Percentiles rank a stretch among this genome's conserved stretches.
Conservation (phyloP, 805 yeast genomes). For the Lipomyces japonicus region DNA sequence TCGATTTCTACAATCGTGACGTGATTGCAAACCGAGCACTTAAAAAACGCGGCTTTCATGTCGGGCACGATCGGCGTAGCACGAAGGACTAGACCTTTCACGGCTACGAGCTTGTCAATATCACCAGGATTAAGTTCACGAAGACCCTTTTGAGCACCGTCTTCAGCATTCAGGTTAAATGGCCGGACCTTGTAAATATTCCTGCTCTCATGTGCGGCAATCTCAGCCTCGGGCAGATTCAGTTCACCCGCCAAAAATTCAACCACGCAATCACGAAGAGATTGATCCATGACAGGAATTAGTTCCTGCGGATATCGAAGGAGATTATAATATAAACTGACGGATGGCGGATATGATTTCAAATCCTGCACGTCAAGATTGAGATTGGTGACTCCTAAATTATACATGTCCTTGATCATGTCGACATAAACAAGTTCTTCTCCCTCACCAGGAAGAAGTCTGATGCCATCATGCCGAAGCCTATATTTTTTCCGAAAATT, state of each 20-base stretch:
- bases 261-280: conserved; percentile 84
- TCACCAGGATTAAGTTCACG: conserved; percentile 91
- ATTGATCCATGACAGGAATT: conserved; percentile 95
- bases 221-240: conserved; percentile 23
- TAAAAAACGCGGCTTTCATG: conserved; percentile 95
- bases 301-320: conserved; percentile 95
- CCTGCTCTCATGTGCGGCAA: conserved; percentile 24
- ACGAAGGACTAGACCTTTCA: conserved; percentile 86
- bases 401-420: conserved; percentile 68
- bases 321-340: conserved; percentile 77
- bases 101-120: conserved; percentile 85
- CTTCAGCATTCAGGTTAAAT: conserved; percentile 55
- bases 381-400: conserved; percentile 73
- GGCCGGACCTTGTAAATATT: conserved; percentile 81
- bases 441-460: conserved; percentile 51
- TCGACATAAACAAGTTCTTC: conserved; percentile 71
- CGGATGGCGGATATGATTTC: conserved; percentile 68
- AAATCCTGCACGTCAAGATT: conserved; percentile 81
- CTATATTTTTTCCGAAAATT: conserved; percentile 77
- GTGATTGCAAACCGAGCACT: conserved; percentile 92
- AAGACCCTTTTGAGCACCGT: conserved; percentile 65
- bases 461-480: conserved; percentile 46
- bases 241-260: conserved; percentile 55
- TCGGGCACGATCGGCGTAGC: conserved; percentile 92
- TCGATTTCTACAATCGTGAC: conserved; percentile 88